Conservation (phyloP, 2,329 filamentous ascomycete genomes). For the Alternaria arborescens region DNA sequence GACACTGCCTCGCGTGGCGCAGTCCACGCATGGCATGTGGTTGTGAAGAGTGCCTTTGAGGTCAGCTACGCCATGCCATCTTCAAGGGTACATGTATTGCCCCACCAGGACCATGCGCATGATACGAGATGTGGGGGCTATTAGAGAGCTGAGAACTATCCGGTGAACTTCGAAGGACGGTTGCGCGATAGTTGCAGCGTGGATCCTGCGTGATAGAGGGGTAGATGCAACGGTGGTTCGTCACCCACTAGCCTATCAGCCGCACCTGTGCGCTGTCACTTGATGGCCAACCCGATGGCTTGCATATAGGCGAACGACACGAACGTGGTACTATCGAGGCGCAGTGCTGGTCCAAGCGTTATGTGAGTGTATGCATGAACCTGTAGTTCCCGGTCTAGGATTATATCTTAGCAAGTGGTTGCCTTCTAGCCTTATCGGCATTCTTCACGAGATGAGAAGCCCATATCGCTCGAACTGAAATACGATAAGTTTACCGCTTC, state of each 20-base stretch:
- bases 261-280: neutral
- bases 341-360: neutral
- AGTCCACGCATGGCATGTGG: neutral
- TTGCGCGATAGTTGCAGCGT: neutral
- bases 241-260: neutral
- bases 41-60: too few species aligned
- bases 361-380: neutral
- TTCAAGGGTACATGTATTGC: neutral
- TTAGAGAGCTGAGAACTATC: neutral
- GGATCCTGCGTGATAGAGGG: neutral
- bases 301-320: slow-evolving; percentile 1
- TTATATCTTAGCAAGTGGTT: neutral
- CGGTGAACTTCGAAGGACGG: neutral
- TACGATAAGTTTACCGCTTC: too few species aligned
- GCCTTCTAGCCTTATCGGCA: neutral
- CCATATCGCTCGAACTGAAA: neutral
- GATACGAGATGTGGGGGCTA: neutral
- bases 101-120: neutral
- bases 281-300: neutral
- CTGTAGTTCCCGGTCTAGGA: neutral
- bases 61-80: neutral
- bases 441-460: neutral
- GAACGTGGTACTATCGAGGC: neutral
- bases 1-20: neutral
- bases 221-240: neutral